These are phyloP conservation scores for Cystoisospora suis DNA, from an alignment of 169 alveolate genomes.

Conservation along the genomic window DNA sequence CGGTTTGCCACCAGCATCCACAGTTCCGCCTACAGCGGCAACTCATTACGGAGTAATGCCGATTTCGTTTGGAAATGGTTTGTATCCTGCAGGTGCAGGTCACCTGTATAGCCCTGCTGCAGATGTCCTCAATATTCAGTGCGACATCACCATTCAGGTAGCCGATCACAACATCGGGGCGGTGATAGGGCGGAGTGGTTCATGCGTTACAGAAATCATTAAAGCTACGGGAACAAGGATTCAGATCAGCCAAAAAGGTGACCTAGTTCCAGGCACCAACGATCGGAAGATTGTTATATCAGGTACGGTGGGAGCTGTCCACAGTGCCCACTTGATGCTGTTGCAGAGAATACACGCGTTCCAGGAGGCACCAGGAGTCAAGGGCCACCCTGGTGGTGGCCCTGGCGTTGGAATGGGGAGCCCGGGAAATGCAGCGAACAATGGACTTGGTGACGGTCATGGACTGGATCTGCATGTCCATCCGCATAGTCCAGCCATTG, in stretches of 20 bases:
- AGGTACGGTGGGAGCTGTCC: slow-evolving; percentile 53
- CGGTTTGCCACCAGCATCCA: background rate
- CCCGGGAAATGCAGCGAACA: background rate
- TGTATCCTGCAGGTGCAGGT: background rate
- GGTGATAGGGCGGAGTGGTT: slow-evolving; percentile 51
- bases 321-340: slow-evolving; percentile 41
- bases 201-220: slow-evolving; percentile 34
- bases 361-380: slow-evolving; percentile 5
- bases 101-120: slow-evolving; percentile 1
- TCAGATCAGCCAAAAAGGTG: slow-evolving; percentile 61
- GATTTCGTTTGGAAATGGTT: background rate
- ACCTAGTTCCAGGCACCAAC: slow-evolving; percentile 45
- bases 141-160: slow-evolving; percentile 47
- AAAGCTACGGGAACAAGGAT: slow-evolving; percentile 44
- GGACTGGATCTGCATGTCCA: slow-evolving; percentile 21
- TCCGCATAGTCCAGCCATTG: background rate
- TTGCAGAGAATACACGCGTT: slow-evolving; percentile 45
- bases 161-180: slow-evolving; percentile 48
- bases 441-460: background rate
- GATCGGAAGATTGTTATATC: slow-evolving; percentile 29
- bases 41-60: background rate
- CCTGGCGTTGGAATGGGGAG: background rate
- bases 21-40: no score
- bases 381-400: background rate
- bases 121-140: slow-evolving; percentile 11